A percentile compares a stretch with the other conserved stretches of the same genome.
Conservation (phyloP, 2,329 filamentous ascomycete genomes). For the Lasiodiplodia sp. region DNA sequence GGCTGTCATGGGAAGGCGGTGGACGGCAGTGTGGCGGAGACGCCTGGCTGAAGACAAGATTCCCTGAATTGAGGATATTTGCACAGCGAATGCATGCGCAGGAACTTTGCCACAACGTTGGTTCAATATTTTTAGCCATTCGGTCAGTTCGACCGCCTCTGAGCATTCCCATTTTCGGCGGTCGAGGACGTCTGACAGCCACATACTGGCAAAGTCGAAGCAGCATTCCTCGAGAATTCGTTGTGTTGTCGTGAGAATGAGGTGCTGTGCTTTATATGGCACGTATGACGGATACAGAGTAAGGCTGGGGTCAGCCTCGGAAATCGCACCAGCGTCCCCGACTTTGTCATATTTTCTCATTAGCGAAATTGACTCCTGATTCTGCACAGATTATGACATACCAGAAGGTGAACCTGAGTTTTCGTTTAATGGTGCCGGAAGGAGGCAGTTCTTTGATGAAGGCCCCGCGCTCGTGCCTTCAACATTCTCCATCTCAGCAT, state of each 20-base stretch:
- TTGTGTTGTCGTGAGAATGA: constrained; percentile 47
- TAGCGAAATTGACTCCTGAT: neutral
- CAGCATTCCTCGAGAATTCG: constrained; percentile 49
- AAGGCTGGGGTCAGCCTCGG: constrained; percentile 16
- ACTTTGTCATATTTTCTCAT: neutral
- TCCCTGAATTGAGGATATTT: constrained; percentile 5
- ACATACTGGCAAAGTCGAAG: constrained; percentile 48
- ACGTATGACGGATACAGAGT: constrained; percentile 44
- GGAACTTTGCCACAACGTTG: constrained; percentile 38
- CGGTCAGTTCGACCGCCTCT: constrained; percentile 48
- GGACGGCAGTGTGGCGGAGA: neutral
- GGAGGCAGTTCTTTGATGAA: neutral
- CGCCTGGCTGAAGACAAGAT: neutral
- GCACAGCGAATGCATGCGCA: constrained; percentile 33
- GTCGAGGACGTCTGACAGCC: constrained; percentile 41
- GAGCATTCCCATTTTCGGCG: constrained; percentile 44
- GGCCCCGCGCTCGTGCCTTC: neutral
- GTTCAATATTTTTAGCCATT: constrained; percentile 41
- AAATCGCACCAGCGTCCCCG: neutral
- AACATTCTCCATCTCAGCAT: neutral
- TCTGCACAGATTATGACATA: neutral
- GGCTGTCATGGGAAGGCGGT: neutral
- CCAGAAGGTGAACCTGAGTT: neutral
- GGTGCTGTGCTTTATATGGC: constrained; percentile 47
- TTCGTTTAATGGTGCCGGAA: neutral